Evolutionary conservation across 495 filamentous ascomycete genomes (phyloP).

Genomic region (Trichoderma gamsii): DNA sequence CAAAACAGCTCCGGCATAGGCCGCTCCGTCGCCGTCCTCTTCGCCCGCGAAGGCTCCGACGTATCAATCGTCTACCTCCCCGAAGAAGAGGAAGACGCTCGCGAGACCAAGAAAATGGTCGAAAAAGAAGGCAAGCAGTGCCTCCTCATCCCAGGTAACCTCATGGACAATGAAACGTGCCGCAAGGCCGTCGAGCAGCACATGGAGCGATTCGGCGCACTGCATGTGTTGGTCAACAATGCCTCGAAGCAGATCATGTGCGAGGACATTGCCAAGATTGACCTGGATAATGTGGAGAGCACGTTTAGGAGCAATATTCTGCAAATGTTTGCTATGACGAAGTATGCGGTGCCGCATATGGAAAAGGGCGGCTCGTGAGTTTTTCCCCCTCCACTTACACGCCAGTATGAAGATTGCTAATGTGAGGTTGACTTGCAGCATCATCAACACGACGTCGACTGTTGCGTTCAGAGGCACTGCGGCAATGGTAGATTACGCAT

Average conservation of each 20-base stretch:
- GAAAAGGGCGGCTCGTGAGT: constrained; percentile 41
- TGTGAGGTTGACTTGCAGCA: constrained; percentile 28
- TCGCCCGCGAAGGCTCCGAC: constrained; percentile 52
- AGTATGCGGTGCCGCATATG: constrained; percentile 54
- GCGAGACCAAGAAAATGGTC: constrained; percentile 47
- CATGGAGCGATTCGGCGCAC: constrained; percentile 38
- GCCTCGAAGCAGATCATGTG: constrained; percentile 52
- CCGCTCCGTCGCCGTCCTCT: constrained; percentile 48
- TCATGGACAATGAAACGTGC: constrained; percentile 43
- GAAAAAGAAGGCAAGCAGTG: constrained; percentile 42
- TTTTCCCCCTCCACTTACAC: not conserved
- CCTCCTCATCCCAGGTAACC: constrained; percentile 42
- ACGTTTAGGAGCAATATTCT: constrained; percentile 55
- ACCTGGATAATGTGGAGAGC: constrained; percentile 43
- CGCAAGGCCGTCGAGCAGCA: constrained; percentile 45
- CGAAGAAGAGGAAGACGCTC: constrained; percentile 47
- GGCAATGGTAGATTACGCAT: constrained; percentile 52
- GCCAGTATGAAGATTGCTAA: not conserved
- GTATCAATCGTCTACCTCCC: constrained; percentile 51
- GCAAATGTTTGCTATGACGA: constrained; percentile 57
- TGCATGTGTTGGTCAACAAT: constrained; percentile 60
- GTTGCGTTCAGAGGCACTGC: constrained; percentile 49
- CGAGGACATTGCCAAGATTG: constrained; percentile 45
- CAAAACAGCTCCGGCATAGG: constrained; percentile 45
- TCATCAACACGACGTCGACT: constrained; percentile 56